Conservation (phyloP, 192 early-diverging fungal species). For the Backusella parvicylindrica region DNA sequence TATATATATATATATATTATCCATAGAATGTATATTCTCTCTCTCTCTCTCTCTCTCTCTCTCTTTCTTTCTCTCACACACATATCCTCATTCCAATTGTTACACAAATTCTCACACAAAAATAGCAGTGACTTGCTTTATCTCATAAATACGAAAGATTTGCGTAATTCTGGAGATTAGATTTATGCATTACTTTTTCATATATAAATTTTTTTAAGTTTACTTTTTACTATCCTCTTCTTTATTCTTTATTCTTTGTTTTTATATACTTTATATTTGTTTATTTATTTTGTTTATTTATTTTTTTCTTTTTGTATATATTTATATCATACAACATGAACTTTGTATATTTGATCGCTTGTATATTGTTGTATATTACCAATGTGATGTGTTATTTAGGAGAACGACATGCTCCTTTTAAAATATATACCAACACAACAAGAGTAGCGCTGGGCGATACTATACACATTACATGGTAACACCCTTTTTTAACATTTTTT, state of each 20-base stretch:
- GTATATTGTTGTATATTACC: neutral
- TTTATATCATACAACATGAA: neutral
- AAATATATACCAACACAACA: neutral
- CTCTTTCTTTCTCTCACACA: neutral
- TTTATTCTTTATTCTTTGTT: neutral
- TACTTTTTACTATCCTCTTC: neutral
- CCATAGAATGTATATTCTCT: neutral
- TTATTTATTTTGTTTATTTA: neutral
- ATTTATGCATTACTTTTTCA: neutral
- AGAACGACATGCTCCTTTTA: constrained; percentile 1
- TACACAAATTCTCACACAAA: neutral
- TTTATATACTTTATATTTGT: neutral
- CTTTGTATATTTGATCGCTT: neutral
- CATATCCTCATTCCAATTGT: neutral
- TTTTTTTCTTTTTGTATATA: neutral
- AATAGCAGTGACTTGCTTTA: neutral
- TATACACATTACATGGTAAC: neutral
- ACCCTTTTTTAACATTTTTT: neutral
- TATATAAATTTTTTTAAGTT: neutral
- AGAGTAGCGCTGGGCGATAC: neutral
- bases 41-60: neutral
- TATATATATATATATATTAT: neutral
- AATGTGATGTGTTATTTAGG: neutral
- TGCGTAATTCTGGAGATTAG: neutral
- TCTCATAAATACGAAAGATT: neutral